Percentiles rank a stretch among this genome's conserved stretches.
Evolutionary conservation across 805 yeast species (phyloP).

Genomic region (Maudiozyma saulgeensis): DNA sequence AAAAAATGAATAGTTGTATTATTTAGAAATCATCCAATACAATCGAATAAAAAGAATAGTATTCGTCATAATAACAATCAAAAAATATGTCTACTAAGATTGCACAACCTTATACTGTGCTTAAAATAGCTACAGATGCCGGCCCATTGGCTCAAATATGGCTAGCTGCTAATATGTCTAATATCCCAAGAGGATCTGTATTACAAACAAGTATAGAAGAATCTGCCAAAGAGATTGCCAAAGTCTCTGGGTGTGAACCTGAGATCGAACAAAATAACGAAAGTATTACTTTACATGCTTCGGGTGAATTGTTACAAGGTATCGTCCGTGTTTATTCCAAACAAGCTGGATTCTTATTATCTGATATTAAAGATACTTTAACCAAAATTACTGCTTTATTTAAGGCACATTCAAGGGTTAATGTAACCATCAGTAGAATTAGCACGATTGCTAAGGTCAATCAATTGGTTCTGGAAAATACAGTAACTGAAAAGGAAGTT

Average conservation of each 20-base stretch:
- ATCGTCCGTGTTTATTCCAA: constrained; percentile 79
- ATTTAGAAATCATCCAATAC: neutral
- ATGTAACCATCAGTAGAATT: constrained; percentile 49
- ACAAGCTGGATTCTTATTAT: constrained; percentile 72
- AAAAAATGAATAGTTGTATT: neutral
- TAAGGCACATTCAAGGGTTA: constrained; percentile 35
- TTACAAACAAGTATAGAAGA: constrained; percentile 61
- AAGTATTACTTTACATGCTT: constrained; percentile 66
- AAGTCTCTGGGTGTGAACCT: constrained; percentile 28
- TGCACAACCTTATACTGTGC: constrained; percentile 1
- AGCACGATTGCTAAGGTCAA: constrained; percentile 53
- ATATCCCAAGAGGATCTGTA: constrained; percentile 38
- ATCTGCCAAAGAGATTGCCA: constrained; percentile 59
- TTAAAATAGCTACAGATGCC: constrained; percentile 30
- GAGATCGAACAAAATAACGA: constrained; percentile 29
- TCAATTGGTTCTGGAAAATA: constrained; percentile 59
- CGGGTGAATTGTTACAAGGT: constrained; percentile 81
- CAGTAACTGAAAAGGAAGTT: constrained; percentile 69
- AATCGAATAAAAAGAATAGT: neutral
- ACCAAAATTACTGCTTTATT: constrained; percentile 63
- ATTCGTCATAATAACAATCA: neutral
- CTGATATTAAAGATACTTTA: constrained; percentile 74
- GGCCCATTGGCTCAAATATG: constrained; percentile 88
- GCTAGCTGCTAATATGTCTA: constrained; percentile 75
- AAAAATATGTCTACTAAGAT: constrained; percentile 3